A percentile compares a stretch with the other conserved stretches of the same genome.
These are phyloP conservation scores for Udeniomyces megalosporus DNA, from an alignment of 768 basidiomycete genomes.

Conservation along the genomic window DNA sequence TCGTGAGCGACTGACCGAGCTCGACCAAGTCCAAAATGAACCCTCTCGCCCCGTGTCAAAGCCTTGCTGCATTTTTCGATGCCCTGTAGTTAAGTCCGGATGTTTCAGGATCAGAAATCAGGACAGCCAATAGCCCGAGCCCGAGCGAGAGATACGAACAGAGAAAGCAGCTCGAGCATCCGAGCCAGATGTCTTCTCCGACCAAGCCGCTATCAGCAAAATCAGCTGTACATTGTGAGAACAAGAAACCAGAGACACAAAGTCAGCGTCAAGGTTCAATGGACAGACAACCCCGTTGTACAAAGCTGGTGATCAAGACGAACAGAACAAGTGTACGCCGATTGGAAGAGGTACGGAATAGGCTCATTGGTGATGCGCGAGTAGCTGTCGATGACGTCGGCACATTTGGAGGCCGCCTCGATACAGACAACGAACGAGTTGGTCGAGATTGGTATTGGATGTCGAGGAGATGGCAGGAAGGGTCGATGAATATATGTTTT, in stretches of 20 bases:
- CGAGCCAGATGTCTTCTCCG: not conserved
- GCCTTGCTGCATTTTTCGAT: not conserved
- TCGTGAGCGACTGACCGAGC: slow-evolving; percentile 5
- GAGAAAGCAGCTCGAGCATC: not conserved
- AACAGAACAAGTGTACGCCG: slow-evolving; percentile 5
- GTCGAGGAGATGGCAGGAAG: slow-evolving; percentile 7
- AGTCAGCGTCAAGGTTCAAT: no score
- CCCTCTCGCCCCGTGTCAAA: not conserved
- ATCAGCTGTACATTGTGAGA: slow-evolving; percentile 6
- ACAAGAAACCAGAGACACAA: not conserved
- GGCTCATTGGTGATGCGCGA: not conserved
- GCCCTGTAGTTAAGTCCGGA: not conserved
- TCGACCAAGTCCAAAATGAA: slow-evolving; percentile 13
- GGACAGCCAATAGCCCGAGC: no score
- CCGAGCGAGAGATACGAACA: no score
- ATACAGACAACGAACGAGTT: slow-evolving; percentile 8
- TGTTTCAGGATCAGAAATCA: no score
- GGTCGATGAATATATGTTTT: slow-evolving; percentile 13
- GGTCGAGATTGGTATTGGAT: slow-evolving; percentile 1
- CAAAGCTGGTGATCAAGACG: not conserved
- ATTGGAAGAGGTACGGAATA: slow-evolving; percentile 7
- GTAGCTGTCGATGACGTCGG: slow-evolving; percentile 8
- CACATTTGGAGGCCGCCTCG: slow-evolving; percentile 3
- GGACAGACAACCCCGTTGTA: no score
- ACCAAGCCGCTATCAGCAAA: slow-evolving; percentile 11